These are phyloP conservation scores for Rhizophora apiculata DNA, from an alignment of 345 rosid species.

Conservation along the genomic window DNA sequence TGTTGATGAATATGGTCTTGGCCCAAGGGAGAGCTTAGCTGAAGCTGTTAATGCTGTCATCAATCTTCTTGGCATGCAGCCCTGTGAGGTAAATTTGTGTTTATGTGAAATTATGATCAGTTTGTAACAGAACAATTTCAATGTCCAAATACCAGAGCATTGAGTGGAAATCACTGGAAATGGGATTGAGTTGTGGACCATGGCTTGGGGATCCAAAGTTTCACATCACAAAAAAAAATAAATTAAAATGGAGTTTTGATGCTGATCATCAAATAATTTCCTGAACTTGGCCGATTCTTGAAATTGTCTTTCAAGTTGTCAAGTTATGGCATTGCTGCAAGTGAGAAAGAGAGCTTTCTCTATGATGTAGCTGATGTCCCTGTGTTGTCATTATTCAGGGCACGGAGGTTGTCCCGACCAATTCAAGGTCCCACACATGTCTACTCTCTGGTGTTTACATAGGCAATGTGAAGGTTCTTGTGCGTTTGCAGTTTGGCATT, in stretches of 20 bases:
- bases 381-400: slow-evolving; percentile 42
- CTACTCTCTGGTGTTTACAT: slow-evolving; percentile 82
- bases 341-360: too few species aligned
- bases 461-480: slow-evolving; percentile 79
- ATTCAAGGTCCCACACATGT: slow-evolving; percentile 93
- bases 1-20: slow-evolving; percentile 93
- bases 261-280: too few species aligned
- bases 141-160: too few species aligned
- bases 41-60: slow-evolving; percentile 88
- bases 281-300: background rate
- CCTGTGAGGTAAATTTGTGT: slow-evolving; percentile 74
- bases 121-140: too few species aligned
- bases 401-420: slow-evolving; percentile 73
- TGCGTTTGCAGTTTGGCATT: slow-evolving; percentile 77
- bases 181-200: too few species aligned
- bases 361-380: too few species aligned
- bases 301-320: background rate
- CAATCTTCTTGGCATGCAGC: slow-evolving; percentile 96
- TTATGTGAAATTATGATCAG: too few species aligned
- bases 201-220: too few species aligned
- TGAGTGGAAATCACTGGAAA: too few species aligned
- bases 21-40: slow-evolving; percentile 78
- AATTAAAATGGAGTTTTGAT: too few species aligned
- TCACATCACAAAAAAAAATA: too few species aligned
- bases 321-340: too few species aligned